A percentile compares a stretch with the other conserved stretches of the same genome.
Evolutionary conservation across 495 filamentous ascomycete species (phyloP).

Genomic region (Talaromyces trachyspermus): DNA sequence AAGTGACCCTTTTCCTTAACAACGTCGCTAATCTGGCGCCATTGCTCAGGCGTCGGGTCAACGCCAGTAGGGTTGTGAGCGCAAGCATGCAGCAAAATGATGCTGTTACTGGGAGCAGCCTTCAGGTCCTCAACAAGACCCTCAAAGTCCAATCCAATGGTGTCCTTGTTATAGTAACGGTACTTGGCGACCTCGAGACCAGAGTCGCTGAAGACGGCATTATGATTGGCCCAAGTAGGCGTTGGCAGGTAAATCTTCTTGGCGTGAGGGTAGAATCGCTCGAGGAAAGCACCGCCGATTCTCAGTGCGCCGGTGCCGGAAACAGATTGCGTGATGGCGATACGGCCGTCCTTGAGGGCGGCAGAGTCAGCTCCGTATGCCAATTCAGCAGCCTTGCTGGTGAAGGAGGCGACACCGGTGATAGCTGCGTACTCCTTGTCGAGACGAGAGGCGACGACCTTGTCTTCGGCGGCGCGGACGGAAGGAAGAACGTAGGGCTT

Average conservation of each 20-base stretch:
- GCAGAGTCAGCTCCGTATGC: slow-evolving; percentile 79
- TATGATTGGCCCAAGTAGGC: slow-evolving; percentile 98
- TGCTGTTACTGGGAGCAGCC: slow-evolving; percentile 74
- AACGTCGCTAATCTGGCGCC: slow-evolving; percentile 83
- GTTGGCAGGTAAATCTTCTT: slow-evolving; percentile 95
- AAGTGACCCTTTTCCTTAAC: slow-evolving; percentile 87
- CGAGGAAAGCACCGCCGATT: slow-evolving; percentile 88
- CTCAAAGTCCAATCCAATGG: slow-evolving; percentile 95
- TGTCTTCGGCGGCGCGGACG: slow-evolving; percentile 80
- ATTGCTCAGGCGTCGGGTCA: slow-evolving; percentile 88
- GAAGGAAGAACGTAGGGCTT: slow-evolving; percentile 97
- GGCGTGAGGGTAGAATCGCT: slow-evolving; percentile 76
- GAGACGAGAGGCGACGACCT: slow-evolving; percentile 63
- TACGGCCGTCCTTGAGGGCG: slow-evolving; percentile 64
- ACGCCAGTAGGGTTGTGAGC: slow-evolving; percentile 98
- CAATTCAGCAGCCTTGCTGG: slow-evolving; percentile 79
- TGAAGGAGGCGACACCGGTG: slow-evolving; percentile 90
- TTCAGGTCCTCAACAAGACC: slow-evolving; percentile 89
- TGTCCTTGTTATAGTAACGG: slow-evolving; percentile 98
- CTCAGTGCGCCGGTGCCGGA: slow-evolving; percentile 94
- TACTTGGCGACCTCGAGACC: slow-evolving; percentile 87
- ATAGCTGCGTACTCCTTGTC: slow-evolving; percentile 99
- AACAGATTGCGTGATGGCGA: slow-evolving; percentile 95
- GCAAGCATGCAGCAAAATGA: slow-evolving; percentile 92
- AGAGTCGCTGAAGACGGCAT: slow-evolving; percentile 89